These are phyloP conservation scores for Phytomonas francai DNA, from an alignment of 208 protist genomes.

Conservation along the genomic window DNA sequence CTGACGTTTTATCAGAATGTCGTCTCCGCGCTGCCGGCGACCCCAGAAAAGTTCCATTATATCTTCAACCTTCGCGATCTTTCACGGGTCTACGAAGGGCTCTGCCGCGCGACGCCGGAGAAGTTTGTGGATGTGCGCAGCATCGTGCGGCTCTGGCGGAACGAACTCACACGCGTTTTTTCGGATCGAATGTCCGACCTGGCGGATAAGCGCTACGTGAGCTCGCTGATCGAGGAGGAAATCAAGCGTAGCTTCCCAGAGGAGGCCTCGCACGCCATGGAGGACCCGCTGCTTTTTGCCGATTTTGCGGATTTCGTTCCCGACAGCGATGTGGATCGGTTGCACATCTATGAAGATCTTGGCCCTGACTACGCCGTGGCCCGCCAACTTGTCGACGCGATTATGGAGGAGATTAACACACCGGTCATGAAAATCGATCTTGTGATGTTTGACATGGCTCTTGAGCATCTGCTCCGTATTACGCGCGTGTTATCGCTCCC, in stretches of 20 bases:
- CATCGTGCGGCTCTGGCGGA: constrained; percentile 96
- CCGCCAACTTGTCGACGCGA: constrained; percentile 82
- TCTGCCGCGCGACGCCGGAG: constrained; percentile 91
- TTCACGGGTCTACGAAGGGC: constrained; percentile 96
- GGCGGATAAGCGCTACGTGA: constrained; percentile 90
- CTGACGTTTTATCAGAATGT: constrained; percentile 92
- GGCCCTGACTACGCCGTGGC: constrained; percentile 69
- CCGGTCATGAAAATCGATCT: constrained; percentile 92
- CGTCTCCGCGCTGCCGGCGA: constrained; percentile 90
- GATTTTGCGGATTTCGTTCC: constrained; percentile 93
- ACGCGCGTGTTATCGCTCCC: constrained; percentile 94
- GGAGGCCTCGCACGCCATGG: constrained; percentile 41
- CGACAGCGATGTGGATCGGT: constrained; percentile 62
- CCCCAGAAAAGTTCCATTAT: constrained; percentile 99
- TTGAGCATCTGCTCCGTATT: constrained; percentile 96
- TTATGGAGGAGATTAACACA: constrained; percentile 93
- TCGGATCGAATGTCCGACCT: constrained; percentile 94
- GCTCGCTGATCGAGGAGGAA: constrained; percentile 59
- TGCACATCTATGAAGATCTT: constrained; percentile 92
- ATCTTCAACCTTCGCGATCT: constrained; percentile 99
- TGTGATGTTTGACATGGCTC: constrained; percentile 98
- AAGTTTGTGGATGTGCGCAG: constrained; percentile 63
- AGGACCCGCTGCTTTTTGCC: constrained; percentile 93
- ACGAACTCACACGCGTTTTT: constrained; percentile 97
- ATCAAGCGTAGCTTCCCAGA: constrained; percentile 73